Percentiles rank a stretch among this genome's conserved stretches.
Conservation (phyloP, 306 rosid species). For the Cicer pinnatifidum region DNA sequence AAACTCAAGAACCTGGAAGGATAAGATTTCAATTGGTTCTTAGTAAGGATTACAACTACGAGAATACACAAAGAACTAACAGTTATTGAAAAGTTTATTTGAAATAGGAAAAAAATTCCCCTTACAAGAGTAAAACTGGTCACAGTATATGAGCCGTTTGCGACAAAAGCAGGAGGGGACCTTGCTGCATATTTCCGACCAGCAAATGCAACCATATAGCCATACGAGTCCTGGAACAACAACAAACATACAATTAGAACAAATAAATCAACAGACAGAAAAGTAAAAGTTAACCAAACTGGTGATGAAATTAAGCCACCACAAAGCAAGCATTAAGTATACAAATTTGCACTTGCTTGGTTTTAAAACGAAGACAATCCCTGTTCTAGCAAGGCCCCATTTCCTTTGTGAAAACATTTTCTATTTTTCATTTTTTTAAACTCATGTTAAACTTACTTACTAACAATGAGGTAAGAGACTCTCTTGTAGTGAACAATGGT, state of each 20-base stretch:
- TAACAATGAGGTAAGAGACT: too few relatives aligned
- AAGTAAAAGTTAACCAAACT: slow-evolving; percentile 14
- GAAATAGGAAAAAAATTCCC: neutral
- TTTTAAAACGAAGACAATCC: neutral
- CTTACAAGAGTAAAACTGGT: slow-evolving; percentile 96
- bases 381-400: neutral
- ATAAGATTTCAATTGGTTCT: slow-evolving; percentile 34
- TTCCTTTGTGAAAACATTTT: too few relatives aligned
- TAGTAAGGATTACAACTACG: neutral
- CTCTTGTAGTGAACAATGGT: too few relatives aligned
- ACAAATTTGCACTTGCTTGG: slow-evolving; percentile 29
- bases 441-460: too few relatives aligned
- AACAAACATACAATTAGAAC: slow-evolving; percentile 16
- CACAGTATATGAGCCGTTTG: slow-evolving; percentile 62
- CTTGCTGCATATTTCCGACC: slow-evolving; percentile 88
- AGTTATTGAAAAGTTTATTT: slow-evolving; percentile 12
- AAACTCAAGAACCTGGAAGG: slow-evolving; percentile 78
- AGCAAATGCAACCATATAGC: slow-evolving; percentile 94
- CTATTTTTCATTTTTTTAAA: too few relatives aligned
- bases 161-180: slow-evolving; percentile 73
- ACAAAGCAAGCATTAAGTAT: neutral
- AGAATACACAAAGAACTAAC: slow-evolving; percentile 9
- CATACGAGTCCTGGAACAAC: slow-evolving; percentile 60
- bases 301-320: slow-evolving; percentile 27
- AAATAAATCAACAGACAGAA: neutral